phyloP scores from a whole-genome alignment of 345 rosid species.

The Mangifera indica region DNA sequence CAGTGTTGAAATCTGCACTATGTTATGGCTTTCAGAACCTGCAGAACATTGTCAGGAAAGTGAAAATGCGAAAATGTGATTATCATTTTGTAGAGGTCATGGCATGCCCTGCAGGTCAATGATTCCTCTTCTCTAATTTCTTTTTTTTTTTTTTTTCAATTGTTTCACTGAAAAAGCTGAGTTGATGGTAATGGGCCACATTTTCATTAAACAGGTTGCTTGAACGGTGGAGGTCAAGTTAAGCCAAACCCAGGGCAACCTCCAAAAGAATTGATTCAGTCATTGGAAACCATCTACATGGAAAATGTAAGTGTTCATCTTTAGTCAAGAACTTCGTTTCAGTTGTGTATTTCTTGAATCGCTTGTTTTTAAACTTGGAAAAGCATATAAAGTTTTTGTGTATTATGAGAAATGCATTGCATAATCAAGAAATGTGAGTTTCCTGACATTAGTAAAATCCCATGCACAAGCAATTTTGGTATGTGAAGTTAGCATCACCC shows the following conservation, averaged over 20 bases:
- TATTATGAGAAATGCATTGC: not conserved
- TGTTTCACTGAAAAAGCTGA: not conserved
- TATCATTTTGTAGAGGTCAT: constrained; percentile 94
- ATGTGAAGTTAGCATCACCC: not conserved
- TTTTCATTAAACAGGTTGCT: constrained; percentile 55
- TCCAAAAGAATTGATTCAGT: constrained; percentile 68
- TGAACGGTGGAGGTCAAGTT: constrained; percentile 94
- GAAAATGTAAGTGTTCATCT: constrained; percentile 57
- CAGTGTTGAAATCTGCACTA: constrained; percentile 66
- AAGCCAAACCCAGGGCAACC: constrained; percentile 84
- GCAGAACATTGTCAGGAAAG: constrained; percentile 83
- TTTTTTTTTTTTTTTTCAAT: not conserved
- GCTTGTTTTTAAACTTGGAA: not conserved
- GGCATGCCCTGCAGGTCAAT: constrained; percentile 95
- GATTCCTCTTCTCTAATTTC: not conserved
- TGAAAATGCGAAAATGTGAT: constrained; percentile 73
- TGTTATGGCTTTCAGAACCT: constrained; percentile 95
- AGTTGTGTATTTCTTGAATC: not conserved
- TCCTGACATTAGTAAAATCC: too few species aligned
- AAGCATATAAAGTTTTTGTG: not conserved
- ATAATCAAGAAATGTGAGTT: not conserved
- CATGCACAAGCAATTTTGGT: not conserved
- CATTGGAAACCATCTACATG: constrained; percentile 64
- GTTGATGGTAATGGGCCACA: not conserved
- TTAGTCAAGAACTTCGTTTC: not conserved